phyloP scores from a whole-genome alignment of 306 rosid genomes.

The Vigna mungo region DNA sequence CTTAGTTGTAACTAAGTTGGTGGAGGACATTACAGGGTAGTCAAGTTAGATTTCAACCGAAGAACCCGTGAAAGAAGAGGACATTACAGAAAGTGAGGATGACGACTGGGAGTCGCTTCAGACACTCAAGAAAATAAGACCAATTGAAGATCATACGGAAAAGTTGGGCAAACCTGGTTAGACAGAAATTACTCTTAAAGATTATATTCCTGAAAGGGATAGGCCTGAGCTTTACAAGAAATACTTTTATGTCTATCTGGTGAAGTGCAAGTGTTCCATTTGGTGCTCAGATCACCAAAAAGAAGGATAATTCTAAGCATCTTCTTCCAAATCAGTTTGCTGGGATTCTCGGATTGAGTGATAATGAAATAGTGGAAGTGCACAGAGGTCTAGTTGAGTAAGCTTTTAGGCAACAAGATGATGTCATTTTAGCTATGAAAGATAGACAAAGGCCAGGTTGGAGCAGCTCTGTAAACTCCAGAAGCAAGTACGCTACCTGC shows the following conservation, averaged over 20 bases:
- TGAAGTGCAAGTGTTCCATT: constrained; percentile 77
- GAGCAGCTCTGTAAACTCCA: constrained; percentile 84
- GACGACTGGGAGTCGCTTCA: constrained; percentile 77
- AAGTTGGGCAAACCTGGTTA: constrained; percentile 88
- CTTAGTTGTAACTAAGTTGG: constrained; percentile 87
- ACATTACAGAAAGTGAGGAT: constrained; percentile 48
- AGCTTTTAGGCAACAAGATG: constrained; percentile 93
- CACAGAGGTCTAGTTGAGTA: constrained; percentile 89
- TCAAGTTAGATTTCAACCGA: constrained; percentile 62
- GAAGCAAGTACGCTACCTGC: constrained; percentile 84
- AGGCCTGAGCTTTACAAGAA: constrained; percentile 90
- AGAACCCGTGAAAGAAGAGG: constrained; percentile 67
- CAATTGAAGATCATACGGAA: constrained; percentile 65
- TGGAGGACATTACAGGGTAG: constrained; percentile 93
- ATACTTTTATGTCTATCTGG: constrained; percentile 87
- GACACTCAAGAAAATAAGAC: constrained; percentile 72
- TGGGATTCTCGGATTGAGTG: constrained; percentile 47
- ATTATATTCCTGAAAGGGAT: constrained; percentile 85
- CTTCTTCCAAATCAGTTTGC: no score
- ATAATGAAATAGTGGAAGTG: constrained; percentile 78
- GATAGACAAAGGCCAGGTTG: constrained; percentile 81
- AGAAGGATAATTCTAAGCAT: constrained; percentile 60
- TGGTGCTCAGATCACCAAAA: constrained; percentile 79
- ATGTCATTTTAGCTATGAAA: constrained; percentile 94
- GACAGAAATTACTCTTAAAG: constrained; percentile 91